Conservation (phyloP, 2,329 filamentous ascomycete genomes). For the Teratosphaeriaceae sp. region DNA sequence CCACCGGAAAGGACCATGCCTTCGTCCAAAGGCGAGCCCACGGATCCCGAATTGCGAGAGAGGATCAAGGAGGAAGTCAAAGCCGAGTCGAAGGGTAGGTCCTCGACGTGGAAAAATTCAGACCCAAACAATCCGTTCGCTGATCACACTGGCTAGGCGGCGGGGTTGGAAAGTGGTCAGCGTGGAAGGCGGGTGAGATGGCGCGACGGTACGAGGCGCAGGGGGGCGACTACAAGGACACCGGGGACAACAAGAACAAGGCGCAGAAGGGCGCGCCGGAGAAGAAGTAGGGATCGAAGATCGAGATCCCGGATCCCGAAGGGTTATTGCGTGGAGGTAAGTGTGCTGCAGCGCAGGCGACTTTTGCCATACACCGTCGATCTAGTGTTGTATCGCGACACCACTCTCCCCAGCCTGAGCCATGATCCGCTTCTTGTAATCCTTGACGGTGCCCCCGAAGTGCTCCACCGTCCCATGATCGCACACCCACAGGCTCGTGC, state of each 20-base stretch:
- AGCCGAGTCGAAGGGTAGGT: slow-evolving; percentile 25
- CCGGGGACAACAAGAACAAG: slow-evolving; percentile 24
- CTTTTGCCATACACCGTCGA: background rate
- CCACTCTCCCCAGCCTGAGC: slow-evolving; percentile 74
- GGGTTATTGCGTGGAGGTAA: too few species aligned
- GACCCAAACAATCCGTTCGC: too few species aligned
- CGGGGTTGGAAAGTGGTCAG: slow-evolving; percentile 24
- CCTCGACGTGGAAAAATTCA: too few species aligned
- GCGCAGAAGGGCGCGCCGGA: slow-evolving; percentile 26
- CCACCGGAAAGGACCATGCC: slow-evolving; percentile 16
- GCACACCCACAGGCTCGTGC: slow-evolving; percentile 92
- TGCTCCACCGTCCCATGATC: slow-evolving; percentile 91
- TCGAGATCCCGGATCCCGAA: background rate
- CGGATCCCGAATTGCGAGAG: slow-evolving; percentile 27
- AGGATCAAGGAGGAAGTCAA: slow-evolving; percentile 30
- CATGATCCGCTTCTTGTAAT: slow-evolving; percentile 94
- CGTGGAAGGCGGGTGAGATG: slow-evolving; percentile 28
- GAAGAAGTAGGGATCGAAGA: slow-evolving; percentile 19
- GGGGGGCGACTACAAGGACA: slow-evolving; percentile 28
- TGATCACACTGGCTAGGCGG: slow-evolving; percentile 16
- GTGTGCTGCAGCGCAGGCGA: background rate
- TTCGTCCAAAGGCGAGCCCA: slow-evolving; percentile 27
- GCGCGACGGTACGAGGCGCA: slow-evolving; percentile 25
- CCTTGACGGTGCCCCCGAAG: slow-evolving; percentile 89
- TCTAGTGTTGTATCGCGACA: slow-evolving; percentile 49